Base-by-base conservation (phyloP, 345 rosid species). In the Populus simonii region DNA sequence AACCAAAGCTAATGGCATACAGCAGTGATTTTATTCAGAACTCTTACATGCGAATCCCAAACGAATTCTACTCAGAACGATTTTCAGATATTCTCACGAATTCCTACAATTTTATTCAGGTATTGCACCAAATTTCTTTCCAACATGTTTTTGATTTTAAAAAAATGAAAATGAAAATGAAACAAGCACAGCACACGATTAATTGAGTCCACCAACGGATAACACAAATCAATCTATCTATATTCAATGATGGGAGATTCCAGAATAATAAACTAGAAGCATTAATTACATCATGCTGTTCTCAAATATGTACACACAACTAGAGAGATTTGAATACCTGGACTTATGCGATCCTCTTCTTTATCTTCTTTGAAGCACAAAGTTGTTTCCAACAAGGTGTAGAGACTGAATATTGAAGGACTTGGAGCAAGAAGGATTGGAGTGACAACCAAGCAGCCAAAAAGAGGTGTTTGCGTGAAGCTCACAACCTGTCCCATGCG, bases 1-100 rank as follows among this genome's bases (percentile, higher is more conserved):
- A 65, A 83, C 68, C 27, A 88, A 78, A 59, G 98, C 94, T 59
- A 82, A 68, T 51, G 61, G 59, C 69, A 81, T 90, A 74, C 85
- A 91, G 86, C 85, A 93, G 98, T 81, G 97, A 95, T 83, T 93
- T 86, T 83, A 80, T 95, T 83, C 98, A 95, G 88, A 92, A 93
- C 83, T 95, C 91, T 86, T 93, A 92, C 84, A 68, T 95, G 88
- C 81, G 92, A 93, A 68, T 51, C 88, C 47, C 87, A 91, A 88
- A 83, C 63, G 45, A 80, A 80, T 13, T 80, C 70, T 83, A 88
- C 86, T 72, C 94, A 65, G 92, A 89, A 43, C 89, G 78, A n/a
- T 91, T 89, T 84, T 84, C 97, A 1, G 89, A 89, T 69, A 78
- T 76, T 78, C 98, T 95, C 83, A 70, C 91, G 71, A 75, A 77